Percentiles rank a stretch among this genome's conserved stretches.
Conservation (phyloP, 371 early-diverging fungal genomes). For the Conidiobolus incongruus region DNA sequence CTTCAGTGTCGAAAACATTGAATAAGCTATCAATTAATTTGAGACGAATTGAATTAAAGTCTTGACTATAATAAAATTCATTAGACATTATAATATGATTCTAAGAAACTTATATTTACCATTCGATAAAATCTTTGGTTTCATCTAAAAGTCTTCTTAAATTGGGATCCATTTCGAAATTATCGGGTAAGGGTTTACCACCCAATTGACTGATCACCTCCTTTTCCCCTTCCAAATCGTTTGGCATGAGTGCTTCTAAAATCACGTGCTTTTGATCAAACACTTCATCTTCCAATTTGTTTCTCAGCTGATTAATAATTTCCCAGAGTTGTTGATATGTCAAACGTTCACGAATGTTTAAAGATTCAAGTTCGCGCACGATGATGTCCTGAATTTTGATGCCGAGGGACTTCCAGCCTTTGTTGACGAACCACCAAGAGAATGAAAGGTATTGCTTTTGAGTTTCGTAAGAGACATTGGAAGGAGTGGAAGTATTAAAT, state of each 20-base stretch:
- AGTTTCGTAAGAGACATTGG: slow-evolving; percentile 17
- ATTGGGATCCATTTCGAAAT: slow-evolving; percentile 11
- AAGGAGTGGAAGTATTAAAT: slow-evolving; percentile 6
- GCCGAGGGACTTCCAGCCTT: slow-evolving; percentile 55
- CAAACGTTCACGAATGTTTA: slow-evolving; percentile 4
- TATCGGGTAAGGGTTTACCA: slow-evolving; percentile 7
- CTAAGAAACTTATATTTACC: no score
- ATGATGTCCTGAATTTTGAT: slow-evolving; percentile 38
- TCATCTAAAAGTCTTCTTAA: slow-evolving; percentile 47
- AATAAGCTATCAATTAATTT: not conserved
- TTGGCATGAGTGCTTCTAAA: slow-evolving; percentile 39
- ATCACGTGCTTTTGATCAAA: slow-evolving; percentile 7
- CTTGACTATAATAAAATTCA: slow-evolving; percentile 1
- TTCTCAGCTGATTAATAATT: not conserved
- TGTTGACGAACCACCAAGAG: slow-evolving; percentile 80
- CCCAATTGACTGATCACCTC: slow-evolving; percentile 37
- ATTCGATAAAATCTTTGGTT: slow-evolving; percentile 55
- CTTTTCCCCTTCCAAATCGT: slow-evolving; percentile 26
- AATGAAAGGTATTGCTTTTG: slow-evolving; percentile 69
- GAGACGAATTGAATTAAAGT: not conserved
- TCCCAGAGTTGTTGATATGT: not conserved
- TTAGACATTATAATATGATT: no score
- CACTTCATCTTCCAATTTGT: not conserved
- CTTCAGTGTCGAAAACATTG: not conserved
- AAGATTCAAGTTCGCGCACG: slow-evolving; percentile 13